These are phyloP conservation scores for Styphnolobium japonicum DNA, from an alignment of 306 rosid species.

Conservation along the genomic window DNA sequence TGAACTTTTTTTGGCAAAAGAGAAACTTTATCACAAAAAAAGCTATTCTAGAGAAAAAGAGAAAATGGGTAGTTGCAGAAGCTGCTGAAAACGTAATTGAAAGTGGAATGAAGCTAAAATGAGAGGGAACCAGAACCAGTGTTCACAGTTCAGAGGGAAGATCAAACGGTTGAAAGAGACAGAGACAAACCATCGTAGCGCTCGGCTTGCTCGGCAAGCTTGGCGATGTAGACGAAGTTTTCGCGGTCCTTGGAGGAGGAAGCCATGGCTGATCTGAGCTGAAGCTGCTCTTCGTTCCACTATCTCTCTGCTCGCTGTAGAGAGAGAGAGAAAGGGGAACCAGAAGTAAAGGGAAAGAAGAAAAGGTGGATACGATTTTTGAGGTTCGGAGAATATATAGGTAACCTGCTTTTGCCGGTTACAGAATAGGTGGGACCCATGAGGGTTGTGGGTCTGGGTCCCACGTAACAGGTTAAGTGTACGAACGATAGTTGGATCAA, in stretches of 20 bases:
- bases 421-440: neutral
- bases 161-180: neutral
- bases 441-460: neutral
- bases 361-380: neutral
- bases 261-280: slow-evolving; percentile 36
- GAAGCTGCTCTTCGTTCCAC: neutral
- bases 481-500: neutral
- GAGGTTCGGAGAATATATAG: neutral
- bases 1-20: neutral
- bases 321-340: slow-evolving; percentile 14
- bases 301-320: slow-evolving; percentile 6
- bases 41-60: neutral
- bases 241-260: slow-evolving; percentile 34
- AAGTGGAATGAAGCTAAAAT: slow-evolving; percentile 14
- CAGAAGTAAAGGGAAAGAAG: neutral
- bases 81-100: neutral
- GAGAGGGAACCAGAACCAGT: neutral
- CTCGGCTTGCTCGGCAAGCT: slow-evolving; percentile 39
- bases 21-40: slow-evolving; percentile 16
- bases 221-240: slow-evolving; percentile 30
- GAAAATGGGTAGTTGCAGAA: neutral
- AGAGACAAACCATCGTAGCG: slow-evolving; percentile 44
- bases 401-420: slow-evolving; percentile 25
- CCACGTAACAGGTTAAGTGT: neutral
- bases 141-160: neutral